Percentiles rank a stretch among this genome's conserved stretches.
Evolutionary conservation across 139 green algal genomes (phyloP).

Genomic region (Volvox africanus): DNA sequence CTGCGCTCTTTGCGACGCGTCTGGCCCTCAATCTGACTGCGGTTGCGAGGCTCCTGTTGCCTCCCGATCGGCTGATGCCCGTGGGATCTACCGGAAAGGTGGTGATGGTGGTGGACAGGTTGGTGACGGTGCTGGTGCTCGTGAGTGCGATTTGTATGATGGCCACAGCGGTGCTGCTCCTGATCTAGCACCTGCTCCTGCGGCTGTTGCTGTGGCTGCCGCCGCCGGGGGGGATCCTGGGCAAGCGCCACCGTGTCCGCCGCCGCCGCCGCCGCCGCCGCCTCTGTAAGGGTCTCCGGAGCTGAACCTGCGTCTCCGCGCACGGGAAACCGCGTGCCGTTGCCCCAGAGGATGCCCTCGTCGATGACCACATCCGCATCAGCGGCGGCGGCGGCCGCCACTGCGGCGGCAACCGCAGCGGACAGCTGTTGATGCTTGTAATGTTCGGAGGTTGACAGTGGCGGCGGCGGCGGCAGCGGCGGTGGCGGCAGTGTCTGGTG

Average conservation of each 20-base stretch:
- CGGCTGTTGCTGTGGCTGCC: background rate
- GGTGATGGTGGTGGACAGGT: background rate
- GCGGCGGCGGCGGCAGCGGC: background rate
- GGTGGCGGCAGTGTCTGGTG: background rate
- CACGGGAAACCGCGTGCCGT: too few relatives aligned
- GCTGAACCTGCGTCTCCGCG: too few relatives aligned
- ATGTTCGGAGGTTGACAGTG: background rate
- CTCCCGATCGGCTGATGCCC: background rate
- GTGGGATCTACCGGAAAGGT: background rate
- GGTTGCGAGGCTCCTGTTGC: background rate
- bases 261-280: too few relatives aligned
- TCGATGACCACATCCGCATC: background rate
- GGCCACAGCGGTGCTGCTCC: background rate
- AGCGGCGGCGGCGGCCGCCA: background rate
- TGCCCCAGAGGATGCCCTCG: too few relatives aligned
- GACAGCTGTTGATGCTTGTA: background rate
- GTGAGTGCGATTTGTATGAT: background rate
- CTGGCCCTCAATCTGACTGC: background rate
- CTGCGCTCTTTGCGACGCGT: too few relatives aligned
- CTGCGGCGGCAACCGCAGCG: background rate
- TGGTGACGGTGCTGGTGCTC: background rate
- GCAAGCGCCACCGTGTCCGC: too few relatives aligned
- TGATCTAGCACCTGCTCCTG: background rate
- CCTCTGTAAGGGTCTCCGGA: too few relatives aligned
- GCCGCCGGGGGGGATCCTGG: background rate